Base-by-base conservation (phyloP, 345 rosid species). In the Firmiana major region DNA sequence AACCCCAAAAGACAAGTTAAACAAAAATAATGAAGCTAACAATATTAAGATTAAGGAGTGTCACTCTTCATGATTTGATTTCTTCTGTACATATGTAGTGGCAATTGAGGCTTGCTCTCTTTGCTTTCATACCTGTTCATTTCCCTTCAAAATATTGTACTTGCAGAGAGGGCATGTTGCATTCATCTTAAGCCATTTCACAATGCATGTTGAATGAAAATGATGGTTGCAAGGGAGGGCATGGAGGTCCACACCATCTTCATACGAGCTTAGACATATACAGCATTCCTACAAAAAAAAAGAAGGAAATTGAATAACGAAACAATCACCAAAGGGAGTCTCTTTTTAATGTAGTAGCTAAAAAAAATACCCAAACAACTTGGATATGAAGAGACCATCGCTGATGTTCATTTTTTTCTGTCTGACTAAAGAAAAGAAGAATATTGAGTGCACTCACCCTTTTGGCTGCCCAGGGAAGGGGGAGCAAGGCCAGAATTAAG, bases 131-230 rank as follows among this genome's bases (percentile, higher is more conserved):
- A 85, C 89, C 63, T 87, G 88, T 31, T 97, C 97, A 51, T 45
- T 90, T 77, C 97, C 94, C 86, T 97, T 92, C 85, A 97, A 90
- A 67, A 97, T 97, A 79, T 92, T 89, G 87, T 83, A 94, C 85
- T 97, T 97, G 91, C 99, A 97, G 73, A 97, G 91, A 24, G 98
- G 99, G 79, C 99, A 94, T 31, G 98, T 97, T 2, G 99, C 99
- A 62, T 94, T 94, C 98, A 97, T 97, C 89, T 92, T 97, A 9
- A 97, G 97, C 99, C 99, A 97, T 84, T 91, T 97, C 84, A 80
- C 91, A 0, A 97, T 92, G 77, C 99, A 97, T 9, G 88, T 76
- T 0, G 94, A 86, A 79, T 97, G 98, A 81, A 94, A 97, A 69
- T 92, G 97, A 81, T 97, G 99, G 87, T 85, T 91, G 87, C 99